Evolutionary conservation across 306 rosid genomes (phyloP), one percentile per base, ranked within the genome.

Genomic region (Trifolium repens): DNA sequence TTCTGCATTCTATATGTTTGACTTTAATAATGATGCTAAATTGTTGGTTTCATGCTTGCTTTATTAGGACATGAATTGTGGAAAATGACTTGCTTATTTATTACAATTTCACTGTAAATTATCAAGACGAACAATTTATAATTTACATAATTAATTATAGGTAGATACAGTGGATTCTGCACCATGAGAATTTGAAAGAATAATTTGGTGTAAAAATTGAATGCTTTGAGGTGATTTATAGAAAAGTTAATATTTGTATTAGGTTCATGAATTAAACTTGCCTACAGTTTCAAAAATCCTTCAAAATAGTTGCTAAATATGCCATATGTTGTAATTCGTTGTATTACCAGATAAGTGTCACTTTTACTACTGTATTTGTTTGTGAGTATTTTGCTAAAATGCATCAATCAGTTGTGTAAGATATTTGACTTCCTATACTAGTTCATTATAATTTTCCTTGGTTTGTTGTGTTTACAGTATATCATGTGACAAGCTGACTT

Each of bases 401-500:
- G 19, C 61, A n/a, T 59, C 60, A 69, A n/a, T 59, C 60, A 69
- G 59, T 75, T 35, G 73, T 30, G 32, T 50, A 61, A 30, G 44
- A 39, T 55, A 30, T 75, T 40, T 24, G 71, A 64, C 32, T 52
- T 69, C 68, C 14, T 30, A 61, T 67, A 73, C 24, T 67, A n/a
- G n/a, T 69, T 69, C 73, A 63, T 63, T 69, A 16, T n/a, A 14
- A 6, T 27, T 54, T 69, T 57, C 69, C 61, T 55, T 37, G 52
- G 46, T 55, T 32, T 35, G 37, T 66, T 1, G 8, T 30, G 69
- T 42, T 53, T 35, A 44, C 24, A 9, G 50, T 65, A 64, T 77
- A 57, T 61, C 12, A 42, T 26, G 47, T 26, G 12, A 65, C 64
- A 49, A 53, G n/a, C 80, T 89, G 83, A 79, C 76, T 83, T 84